Evolutionary conservation across 2,329 filamentous ascomycete genomes (phyloP).

Genomic region (Arthrobotrys megalospora): DNA sequence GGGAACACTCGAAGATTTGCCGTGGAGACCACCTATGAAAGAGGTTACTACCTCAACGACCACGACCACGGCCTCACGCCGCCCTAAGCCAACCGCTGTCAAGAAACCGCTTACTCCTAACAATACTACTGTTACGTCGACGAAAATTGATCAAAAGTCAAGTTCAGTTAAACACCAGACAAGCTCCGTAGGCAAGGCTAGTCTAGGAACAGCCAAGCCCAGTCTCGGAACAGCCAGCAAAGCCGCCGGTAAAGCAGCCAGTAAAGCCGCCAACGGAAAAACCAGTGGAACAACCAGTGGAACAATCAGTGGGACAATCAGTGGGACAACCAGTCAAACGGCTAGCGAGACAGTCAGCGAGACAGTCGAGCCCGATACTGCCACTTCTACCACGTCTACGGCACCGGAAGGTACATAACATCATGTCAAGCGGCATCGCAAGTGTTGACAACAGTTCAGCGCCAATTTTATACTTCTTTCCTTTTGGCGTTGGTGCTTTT

Average conservation of each 20-base stretch:
- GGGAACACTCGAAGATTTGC: conserved; percentile 43
- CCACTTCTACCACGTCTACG: background rate
- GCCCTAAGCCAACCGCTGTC: background rate
- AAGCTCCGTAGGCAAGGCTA: background rate
- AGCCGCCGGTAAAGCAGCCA: background rate
- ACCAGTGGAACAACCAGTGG: background rate
- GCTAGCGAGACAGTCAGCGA: background rate
- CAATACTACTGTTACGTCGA: conserved; percentile 8
- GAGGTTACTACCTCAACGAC: conserved; percentile 21
- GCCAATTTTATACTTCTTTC: background rate
- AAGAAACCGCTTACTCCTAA: background rate
- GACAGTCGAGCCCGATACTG: background rate
- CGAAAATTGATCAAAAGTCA: background rate
- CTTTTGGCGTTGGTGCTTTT: conserved; percentile 8
- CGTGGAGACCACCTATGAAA: conserved; percentile 41
- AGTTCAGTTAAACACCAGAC: background rate
- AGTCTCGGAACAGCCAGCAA: conserved; percentile 6
- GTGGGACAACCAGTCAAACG: background rate
- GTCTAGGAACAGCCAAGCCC: background rate
- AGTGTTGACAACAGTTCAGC: background rate
- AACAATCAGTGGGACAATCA: background rate
- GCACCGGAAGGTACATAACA: background rate
- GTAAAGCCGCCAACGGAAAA: background rate
- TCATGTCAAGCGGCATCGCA: background rate
- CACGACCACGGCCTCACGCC: conserved; percentile 26